A percentile compares a stretch with the other conserved stretches of the same genome.
phyloP scores from a whole-genome alignment of 1,284 basidiomycete genomes.

The Meira nashicola region DNA sequence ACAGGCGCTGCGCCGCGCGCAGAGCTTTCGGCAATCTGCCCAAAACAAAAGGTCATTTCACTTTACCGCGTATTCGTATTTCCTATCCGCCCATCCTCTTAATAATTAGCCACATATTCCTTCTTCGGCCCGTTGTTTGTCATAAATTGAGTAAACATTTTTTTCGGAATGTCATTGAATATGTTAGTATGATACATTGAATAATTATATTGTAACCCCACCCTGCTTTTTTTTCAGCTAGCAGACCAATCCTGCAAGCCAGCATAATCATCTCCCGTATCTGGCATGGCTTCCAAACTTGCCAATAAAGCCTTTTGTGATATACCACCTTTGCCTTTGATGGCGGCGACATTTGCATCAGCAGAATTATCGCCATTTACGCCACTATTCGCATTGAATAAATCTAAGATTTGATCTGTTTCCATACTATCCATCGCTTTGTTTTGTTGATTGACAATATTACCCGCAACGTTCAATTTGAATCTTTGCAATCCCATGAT shows the following conservation, averaged over 20 bases:
- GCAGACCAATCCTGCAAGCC: conserved; percentile 35
- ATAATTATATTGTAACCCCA: too few relatives aligned
- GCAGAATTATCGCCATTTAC: conserved; percentile 10
- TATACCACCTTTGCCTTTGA: conserved; percentile 31
- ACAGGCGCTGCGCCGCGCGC: too few relatives aligned
- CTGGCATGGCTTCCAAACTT: conserved; percentile 47
- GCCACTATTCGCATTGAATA: conserved; percentile 61
- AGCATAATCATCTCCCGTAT: conserved; percentile 51
- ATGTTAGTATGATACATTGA: too few relatives aligned
- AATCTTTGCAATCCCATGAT: conserved; percentile 98
- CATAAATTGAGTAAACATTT: too few relatives aligned
- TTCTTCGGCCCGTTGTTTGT: too few relatives aligned
- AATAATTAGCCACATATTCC: too few relatives aligned
- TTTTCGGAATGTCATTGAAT: too few relatives aligned
- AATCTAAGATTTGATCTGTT: conserved; percentile 89
- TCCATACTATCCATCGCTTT: conserved; percentile 89
- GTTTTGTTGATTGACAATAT: conserved; percentile 96
- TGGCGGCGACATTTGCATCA: neutral
- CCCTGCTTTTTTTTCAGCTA: too few relatives aligned
- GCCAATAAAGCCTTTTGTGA: conserved; percentile 55
- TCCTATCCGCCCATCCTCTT: too few relatives aligned
- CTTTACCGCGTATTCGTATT: too few relatives aligned
- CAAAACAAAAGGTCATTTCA: too few relatives aligned
- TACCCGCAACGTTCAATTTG: conserved; percentile 96
- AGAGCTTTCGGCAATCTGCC: too few relatives aligned